Evolutionary conservation across 371 early-diverging fungal species (phyloP), one percentile per base, ranked within the genome.

Genomic region (Mucor lusitanicus): DNA sequence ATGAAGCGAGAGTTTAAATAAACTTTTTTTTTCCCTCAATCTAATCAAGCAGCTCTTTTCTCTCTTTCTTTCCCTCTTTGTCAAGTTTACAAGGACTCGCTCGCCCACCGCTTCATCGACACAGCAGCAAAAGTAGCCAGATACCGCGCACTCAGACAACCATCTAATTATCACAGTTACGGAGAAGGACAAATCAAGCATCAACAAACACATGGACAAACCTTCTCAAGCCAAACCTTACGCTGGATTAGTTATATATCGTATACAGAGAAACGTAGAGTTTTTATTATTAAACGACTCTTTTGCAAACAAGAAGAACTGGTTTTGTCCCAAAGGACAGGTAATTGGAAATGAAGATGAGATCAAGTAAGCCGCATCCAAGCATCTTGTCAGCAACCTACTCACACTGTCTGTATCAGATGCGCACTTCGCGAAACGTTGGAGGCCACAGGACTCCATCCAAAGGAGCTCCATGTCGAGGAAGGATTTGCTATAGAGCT

Each of bases 281-380:
- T 92, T 88, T 78, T 84, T 94, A 81, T 82, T 94, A 74, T 83
- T 93, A 77, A 90, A 92, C 87, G 93, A 93, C 80, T 86, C 91
- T 61, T 92, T 88, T 75, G 80, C 90, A 69, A 87, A 91, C 74
- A 91, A 92, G 70, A 85, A 89, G 67, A 90, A 94, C 76, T 94
- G 95, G 95, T 88, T 89, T 62, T 91, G 91, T 67, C 93, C 95
- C 39, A 93, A 94, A 80, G 94, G 93, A 61, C 87, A 86, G 69
- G 85, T 89, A 50, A 86, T 92, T 74, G 92, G 92, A 44, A 78
- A 82, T 71, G 95, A 94, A 81, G 92, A 93, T 79, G 91, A 90
- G 76, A 76, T 88, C 73, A 90, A 91, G 95, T 93, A 90, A 80
- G 88, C 65, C 15, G 30, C 50, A 37, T 37, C 8, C 13, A 0